Base-by-base conservation (phyloP, 192 early-diverging fungal genomes). In the Blastocladiella britannica region DNA sequence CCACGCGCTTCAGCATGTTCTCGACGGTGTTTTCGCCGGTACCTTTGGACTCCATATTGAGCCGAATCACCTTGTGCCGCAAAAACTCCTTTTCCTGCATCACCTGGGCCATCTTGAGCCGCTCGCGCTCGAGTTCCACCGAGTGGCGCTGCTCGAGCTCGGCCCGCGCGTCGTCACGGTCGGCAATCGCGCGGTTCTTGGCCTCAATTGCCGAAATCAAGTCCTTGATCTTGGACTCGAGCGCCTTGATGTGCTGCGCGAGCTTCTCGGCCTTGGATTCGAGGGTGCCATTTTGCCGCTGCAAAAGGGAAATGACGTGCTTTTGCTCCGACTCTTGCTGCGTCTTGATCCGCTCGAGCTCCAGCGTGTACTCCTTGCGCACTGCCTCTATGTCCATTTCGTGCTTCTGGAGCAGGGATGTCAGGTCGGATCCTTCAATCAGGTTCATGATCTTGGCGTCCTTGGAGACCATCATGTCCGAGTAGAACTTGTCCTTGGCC, bases 391-490 rank as follows among this genome's bases (percentile, higher is more conserved):
- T 70, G 58, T 80, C 78, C 62, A 80, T 28, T 59, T 80, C 78
- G 61, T 80, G 75, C 58, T 80, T 77, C 60, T 80, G 75, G 66
- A 80, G 76, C 52, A 80, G 57, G 23, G 63, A 68, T 58, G 79
- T 73, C 63, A 80, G 58, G 56, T 80, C 78, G 4, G 67, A 68
- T 0, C 78, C 78, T 58, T 80, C 78, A 53, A 80, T 76, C 53
- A 80, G 53, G 29, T 67, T 73, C 75, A 80, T 78, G 53, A 80
- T 80, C 59, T 80, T 80, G 6, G 78, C 78, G 63, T 80, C 78
- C 62, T 80, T 80, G 9, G 75, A 63, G 7, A 80, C 72, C 78
- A 80, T 80, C 75, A 80, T 73, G 56, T 80, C 78, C 5, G 70
- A 58, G 53, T 80, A 80, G 52, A 80, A 80, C 63, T 74, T 78